These are phyloP conservation scores for Kazachstania kunashirensis DNA, from an alignment of 805 yeast genomes.

Conservation along the genomic window DNA sequence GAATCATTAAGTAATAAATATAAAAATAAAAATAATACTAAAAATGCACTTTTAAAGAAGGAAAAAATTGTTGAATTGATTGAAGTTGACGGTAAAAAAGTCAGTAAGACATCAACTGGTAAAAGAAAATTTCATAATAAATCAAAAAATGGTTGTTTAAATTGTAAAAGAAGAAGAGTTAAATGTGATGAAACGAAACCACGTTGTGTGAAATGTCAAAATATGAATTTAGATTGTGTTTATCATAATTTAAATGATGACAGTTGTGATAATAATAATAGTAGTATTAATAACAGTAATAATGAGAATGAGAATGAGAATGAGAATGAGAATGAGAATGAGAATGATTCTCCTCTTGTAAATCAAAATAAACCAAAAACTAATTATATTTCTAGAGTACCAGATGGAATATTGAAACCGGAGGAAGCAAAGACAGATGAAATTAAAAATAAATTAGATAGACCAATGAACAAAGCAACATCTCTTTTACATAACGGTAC, in stretches of 20 bases:
- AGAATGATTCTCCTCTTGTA: too few relatives aligned
- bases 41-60: neutral
- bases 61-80: conserved; percentile 24
- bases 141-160: conserved; percentile 79
- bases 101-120: conserved; percentile 41
- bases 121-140: conserved; percentile 86
- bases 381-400: neutral
- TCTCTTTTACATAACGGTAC: too few relatives aligned
- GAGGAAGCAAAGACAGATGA: too few relatives aligned
- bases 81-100: conserved; percentile 32
- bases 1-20: too few relatives aligned
- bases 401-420: conserved; percentile 1
- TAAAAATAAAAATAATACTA: too few relatives aligned
- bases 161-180: conserved; percentile 82
- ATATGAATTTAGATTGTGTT: conserved; percentile 71
- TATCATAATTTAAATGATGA: conserved; percentile 29
- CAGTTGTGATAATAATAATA: neutral
- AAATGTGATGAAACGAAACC: conserved; percentile 89
- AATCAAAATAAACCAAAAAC: too few relatives aligned
- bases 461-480: neutral
- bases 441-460: too few relatives aligned
- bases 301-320: neutral
- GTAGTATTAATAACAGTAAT: neutral
- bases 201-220: conserved; percentile 63
- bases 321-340: neutral